These are phyloP conservation scores for Penicillium sp. DNA, from an alignment of 2,329 filamentous ascomycete species.

Conservation along the genomic window DNA sequence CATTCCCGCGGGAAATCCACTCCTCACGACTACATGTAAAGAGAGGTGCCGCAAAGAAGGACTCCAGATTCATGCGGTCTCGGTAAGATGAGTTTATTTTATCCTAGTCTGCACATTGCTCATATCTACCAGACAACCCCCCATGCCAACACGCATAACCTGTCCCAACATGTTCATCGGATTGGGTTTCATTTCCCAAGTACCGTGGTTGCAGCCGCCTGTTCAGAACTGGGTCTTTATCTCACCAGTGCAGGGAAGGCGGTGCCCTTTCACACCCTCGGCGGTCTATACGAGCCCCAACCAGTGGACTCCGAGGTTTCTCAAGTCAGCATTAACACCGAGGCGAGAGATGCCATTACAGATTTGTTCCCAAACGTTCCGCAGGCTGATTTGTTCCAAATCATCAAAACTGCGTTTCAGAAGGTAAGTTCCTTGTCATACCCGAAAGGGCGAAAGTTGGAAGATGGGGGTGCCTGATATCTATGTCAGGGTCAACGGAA, in stretches of 20 bases:
- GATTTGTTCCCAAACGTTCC: conserved; percentile 63
- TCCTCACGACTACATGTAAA: conserved; percentile 57
- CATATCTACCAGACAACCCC: conserved; percentile 45
- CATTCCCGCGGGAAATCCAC: conserved; percentile 56
- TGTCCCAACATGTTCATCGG: conserved; percentile 58
- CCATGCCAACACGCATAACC: conserved; percentile 47
- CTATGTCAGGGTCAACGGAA: conserved; percentile 48
- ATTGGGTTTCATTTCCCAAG: conserved; percentile 61
- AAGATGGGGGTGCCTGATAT: conserved; percentile 16
- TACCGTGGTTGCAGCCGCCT: conserved; percentile 55
- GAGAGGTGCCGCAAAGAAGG: conserved; percentile 55
- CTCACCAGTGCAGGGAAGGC: conserved; percentile 47
- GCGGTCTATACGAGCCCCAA: conserved; percentile 22
- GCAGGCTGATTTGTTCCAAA: conserved; percentile 52
- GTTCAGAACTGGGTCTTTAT: conserved; percentile 46
- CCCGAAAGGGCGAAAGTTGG: neutral
- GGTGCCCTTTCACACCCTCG: conserved; percentile 34
- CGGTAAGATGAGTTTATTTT: conserved; percentile 45
- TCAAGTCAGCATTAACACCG: conserved; percentile 50
- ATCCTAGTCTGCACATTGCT: conserved; percentile 10
- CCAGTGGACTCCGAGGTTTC: conserved; percentile 31
- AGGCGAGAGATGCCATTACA: conserved; percentile 55
- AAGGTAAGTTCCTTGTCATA: conserved; percentile 42
- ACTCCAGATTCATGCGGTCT: conserved; percentile 55
- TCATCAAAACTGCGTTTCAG: conserved; percentile 58